Base-by-base conservation (phyloP, 2,329 filamentous ascomycete species). In the Fusarium papillatum region DNA sequence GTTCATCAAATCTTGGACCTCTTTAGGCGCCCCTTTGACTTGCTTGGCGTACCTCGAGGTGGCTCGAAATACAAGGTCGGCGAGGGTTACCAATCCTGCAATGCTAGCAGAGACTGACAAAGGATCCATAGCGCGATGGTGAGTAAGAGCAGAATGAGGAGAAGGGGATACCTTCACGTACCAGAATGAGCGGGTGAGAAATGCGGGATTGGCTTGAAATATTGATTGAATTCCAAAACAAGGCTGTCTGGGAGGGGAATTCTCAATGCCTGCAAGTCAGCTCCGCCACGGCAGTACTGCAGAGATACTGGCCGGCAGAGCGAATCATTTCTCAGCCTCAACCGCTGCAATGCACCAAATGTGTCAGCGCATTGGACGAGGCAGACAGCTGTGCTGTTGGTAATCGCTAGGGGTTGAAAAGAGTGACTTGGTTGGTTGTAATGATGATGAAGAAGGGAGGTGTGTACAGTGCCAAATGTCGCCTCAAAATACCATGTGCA, bases 101-200 rank as follows among this genome's bases (percentile, higher is more conserved):
- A 71, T 66, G 24, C 69, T 71, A 2, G 66, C 68, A 5, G 71
- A 68, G 4, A 70, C 4, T 1, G 71, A 70, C 4, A 68, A 17
- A 24, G 59, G 70, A 62, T 46, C 34, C 39, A 41, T 41, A 1
- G 19, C 39, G 39, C 39, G 39, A 41, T 41, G 39, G 14, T 38
- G 36, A 16, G 36, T 8, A 38, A 38, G 36, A 38, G 36, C 7
- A 38, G 36, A 17, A 38, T 38, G 36, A 17, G 36, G 6, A 16
- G 34, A 36, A 36, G 13, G 34, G 34, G 34, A 16, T 36, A 36
- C 34, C 14, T 16, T 16, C 34, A 36, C 34, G 34, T 36, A 36
- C 34, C 7, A 36, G 34, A 36, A 36, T 36, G 34, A 36, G 34
- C 14, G 34, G 14, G 36, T 2, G 36, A 38, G 14, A 38, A 36